Base-by-base conservation (phyloP, 2,329 filamentous ascomycete species). In the Penicillium frequentans region DNA sequence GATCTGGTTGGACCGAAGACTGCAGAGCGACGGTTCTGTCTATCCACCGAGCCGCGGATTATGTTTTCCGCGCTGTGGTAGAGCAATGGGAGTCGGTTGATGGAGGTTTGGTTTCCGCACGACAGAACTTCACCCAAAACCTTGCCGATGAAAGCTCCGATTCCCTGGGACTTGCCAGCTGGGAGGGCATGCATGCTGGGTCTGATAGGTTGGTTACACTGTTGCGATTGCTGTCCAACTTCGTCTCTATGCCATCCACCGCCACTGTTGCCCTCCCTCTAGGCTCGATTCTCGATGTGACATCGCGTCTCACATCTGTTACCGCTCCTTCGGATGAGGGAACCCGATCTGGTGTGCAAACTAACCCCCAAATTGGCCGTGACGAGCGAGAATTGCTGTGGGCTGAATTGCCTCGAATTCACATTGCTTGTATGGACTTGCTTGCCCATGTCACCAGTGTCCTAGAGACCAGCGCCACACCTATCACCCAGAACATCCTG, bases 301-400 rank as follows among this genome's bases (percentile, higher is more conserved):
- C 89, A 2, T 84, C 84, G 14, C 83, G 93, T 45, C 75, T 96
- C 27, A 83, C 90, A 35, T 85, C 88, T 19, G 81, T 96, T 45
- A 72, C 82, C 70, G 62, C 85, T 73, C 72, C 84, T 63, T 55
- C 80, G 66, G 64, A 75, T 49, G 62, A 80, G 68, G 69, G 77
- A 72, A 59, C 54, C 9, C 80, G 80, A 57, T 74, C 72, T 21
- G 77, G 77, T 63, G 77, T 85, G n/a, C 84, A 87, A 58, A 80
- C 87, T 57, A 93, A 92, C 64, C 81, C 86, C 8, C 88, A 90
- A 60, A 85, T 95, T 60, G 83, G 86, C 31, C 85, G 89, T 59
- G 90, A 96, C 49, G 93, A 97, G 74, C 88, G 88, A 59, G 91
- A 96, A 52, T 85, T 87, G 45, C 81, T 97, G 3, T 93, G 90